Conservation (phyloP, 2,329 filamentous ascomycete genomes). For the Trichoderma simmonsii region DNA sequence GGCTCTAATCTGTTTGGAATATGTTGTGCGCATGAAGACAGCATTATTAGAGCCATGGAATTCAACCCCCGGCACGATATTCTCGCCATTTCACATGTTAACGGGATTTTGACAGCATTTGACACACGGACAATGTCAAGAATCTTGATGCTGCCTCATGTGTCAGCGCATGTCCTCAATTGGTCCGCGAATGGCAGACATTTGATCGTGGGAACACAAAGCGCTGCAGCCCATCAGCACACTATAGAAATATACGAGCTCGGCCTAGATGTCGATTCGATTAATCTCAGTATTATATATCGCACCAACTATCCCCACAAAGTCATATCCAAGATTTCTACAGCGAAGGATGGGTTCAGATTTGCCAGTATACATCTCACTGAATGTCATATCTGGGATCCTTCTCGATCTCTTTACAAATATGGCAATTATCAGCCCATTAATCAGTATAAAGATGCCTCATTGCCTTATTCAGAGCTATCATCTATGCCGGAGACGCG, state of each 20-base stretch:
- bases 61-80: neutral
- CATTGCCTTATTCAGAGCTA: neutral
- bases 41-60: neutral
- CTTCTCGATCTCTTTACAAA: neutral
- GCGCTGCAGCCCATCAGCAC: neutral
- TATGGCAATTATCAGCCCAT: neutral
- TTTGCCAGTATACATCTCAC: neutral
- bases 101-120: neutral
- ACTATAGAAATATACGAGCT: slow-evolving; percentile 3
- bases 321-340: neutral
- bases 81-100: neutral
- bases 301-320: neutral
- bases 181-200: slow-evolving; percentile 6
- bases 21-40: neutral
- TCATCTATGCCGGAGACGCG: neutral
- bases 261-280: neutral
- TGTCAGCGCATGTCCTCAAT: neutral
- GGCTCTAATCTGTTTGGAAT: neutral
- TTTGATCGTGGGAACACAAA: neutral
- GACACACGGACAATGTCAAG: neutral
- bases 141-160: neutral
- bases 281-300: neutral
- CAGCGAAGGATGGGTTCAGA: neutral
- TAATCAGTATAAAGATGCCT: neutral
- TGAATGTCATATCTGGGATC: slow-evolving; percentile 9